Evolutionary conservation across 257 asterid species (phyloP), one percentile per base, ranked within the genome.

Genomic region (Lavandula angustifolia): DNA sequence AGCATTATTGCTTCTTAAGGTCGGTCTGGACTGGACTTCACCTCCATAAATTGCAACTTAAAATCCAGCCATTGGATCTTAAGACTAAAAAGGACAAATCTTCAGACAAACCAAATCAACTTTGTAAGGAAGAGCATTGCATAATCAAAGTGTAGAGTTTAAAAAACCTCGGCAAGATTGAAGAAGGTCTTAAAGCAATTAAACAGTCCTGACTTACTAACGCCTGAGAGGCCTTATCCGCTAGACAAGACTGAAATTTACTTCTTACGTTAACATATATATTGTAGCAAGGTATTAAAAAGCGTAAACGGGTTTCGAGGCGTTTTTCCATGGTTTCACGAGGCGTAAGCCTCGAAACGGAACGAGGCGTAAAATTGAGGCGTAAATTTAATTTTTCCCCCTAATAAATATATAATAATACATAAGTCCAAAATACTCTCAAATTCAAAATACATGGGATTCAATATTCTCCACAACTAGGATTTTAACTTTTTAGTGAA

Each of bases 101-200:
- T 46, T 50, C 66, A 62, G 7, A 63, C 18, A 43, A 63, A 44
- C 11, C 18, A 48, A 29, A 12, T 37, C 29, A 59, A 50, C 58
- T 43, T 31, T 35, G 31, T 17, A 29, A 38, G 50, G 50, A 44
- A 43, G n/a, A 52, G 14, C 35, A 51, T 11, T 59, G 54, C 38
- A 10, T 38, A 31, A 54, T 34, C 27, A 13, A 54, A n/a, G 2
- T 6, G 43, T 16, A 31, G 40, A 31, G 33, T 48, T 49, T 38
- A 22, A 8, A 49, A 52, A 49, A 52, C 40, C 59, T 1, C 16
- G 50, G 10, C 33, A 51, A 10, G 9, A 48, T 49, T 55, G 55
- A 18, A 42, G 10, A 61, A 49, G 62, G 49, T 67, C 61, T 38
- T n/a, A 11, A 55, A 22, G 55, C 54, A 41, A 55, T 54, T 7